Evolutionary conservation across 148 eudicot genomes (phyloP).

Genomic region (Camellia sinensis): DNA sequence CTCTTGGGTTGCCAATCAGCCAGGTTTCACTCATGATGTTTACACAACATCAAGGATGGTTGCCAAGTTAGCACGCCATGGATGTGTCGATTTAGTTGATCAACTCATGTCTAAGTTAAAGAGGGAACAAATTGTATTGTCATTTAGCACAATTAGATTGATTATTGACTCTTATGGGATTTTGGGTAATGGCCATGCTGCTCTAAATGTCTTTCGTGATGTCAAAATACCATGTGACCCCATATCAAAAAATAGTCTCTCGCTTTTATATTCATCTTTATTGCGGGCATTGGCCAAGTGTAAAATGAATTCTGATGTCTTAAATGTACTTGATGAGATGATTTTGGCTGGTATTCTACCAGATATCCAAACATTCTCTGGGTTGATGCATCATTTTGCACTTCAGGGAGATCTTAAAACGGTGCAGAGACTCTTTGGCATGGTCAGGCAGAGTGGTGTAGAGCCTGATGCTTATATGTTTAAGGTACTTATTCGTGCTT

Average conservation of each 20-base stretch:
- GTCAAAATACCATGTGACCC: conserved; percentile 49
- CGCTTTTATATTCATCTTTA: conserved; percentile 68
- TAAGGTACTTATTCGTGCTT: conserved; percentile 64
- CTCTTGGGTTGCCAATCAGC: conserved; percentile 78
- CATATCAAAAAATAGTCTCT: conserved; percentile 34
- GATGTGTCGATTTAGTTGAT: conserved; percentile 52
- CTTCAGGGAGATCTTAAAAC: conserved; percentile 60
- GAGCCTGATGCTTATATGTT: conserved; percentile 79
- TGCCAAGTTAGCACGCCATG: conserved; percentile 53
- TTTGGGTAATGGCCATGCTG: conserved; percentile 60
- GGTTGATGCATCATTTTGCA: conserved; percentile 85
- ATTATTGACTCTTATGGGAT: conserved; percentile 72
- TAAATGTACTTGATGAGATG: conserved; percentile 68
- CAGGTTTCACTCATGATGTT: conserved; percentile 68
- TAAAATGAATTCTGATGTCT: conserved; percentile 48
- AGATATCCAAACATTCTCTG: conserved; percentile 77
- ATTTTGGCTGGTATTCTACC: conserved; percentile 52
- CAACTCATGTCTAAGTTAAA: conserved; percentile 48
- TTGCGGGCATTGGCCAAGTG: conserved; percentile 76
- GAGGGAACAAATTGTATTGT: conserved; percentile 51
- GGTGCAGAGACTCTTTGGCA: conserved; percentile 67
- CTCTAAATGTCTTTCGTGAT: conserved; percentile 56
- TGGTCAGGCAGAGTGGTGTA: conserved; percentile 59
- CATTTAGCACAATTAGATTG: conserved; percentile 53
- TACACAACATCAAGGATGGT: conserved; percentile 73